A percentile compares a stretch with the other conserved stretches of the same genome.
Evolutionary conservation across 2,329 filamentous ascomycete species (phyloP).

Genomic region (Ophiostoma tasmaniense): DNA sequence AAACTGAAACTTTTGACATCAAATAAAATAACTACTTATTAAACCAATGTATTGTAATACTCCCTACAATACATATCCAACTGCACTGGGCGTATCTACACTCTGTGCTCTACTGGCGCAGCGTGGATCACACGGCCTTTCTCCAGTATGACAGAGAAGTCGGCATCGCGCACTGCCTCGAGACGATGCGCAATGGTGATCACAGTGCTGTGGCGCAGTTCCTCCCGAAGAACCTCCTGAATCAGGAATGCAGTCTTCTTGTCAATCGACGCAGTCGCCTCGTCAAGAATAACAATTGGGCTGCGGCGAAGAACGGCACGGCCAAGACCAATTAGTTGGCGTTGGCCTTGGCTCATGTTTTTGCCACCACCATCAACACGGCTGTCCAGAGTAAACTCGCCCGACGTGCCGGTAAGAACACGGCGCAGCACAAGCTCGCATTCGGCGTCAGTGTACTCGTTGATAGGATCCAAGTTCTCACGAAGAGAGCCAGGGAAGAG

Average conservation of each 20-base stretch:
- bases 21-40: not conserved
- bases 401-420: conserved; percentile 40
- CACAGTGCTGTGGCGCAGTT: conserved; percentile 48
- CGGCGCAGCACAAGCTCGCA: conserved; percentile 46
- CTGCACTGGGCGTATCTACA: not conserved
- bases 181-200: conserved; percentile 59
- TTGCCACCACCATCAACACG: conserved; percentile 50
- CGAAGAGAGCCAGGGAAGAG: conserved; percentile 51
- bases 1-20: not conserved
- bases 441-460: conserved; percentile 45
- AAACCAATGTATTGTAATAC: not conserved
- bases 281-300: conserved; percentile 54
- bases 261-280: conserved; percentile 57
- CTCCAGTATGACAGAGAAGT: conserved; percentile 47
- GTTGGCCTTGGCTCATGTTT: conserved; percentile 54
- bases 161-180: conserved; percentile 52
- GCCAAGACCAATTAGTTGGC: conserved; percentile 53
- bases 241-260: conserved; percentile 49
- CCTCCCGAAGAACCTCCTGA: conserved; percentile 47
- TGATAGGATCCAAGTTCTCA: conserved; percentile 61
- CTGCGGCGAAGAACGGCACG: conserved; percentile 52
- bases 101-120: conserved; percentile 3
- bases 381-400: conserved; percentile 37
- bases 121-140: conserved; percentile 38
- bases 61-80: no score